These are phyloP conservation scores for Skeletonema grethae DNA, from an alignment of 108 stramenopile genomes.

Conservation along the genomic window DNA sequence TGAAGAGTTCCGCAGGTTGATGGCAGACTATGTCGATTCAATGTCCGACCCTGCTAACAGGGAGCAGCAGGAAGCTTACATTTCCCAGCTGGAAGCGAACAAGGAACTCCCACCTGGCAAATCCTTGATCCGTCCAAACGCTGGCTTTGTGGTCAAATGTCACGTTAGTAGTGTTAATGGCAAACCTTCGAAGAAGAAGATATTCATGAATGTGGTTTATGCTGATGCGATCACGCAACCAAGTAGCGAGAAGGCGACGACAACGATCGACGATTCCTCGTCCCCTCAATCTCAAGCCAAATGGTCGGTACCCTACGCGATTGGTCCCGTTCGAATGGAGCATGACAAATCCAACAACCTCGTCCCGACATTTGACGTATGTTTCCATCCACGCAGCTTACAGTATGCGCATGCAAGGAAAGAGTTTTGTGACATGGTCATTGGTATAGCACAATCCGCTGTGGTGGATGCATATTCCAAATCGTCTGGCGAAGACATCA, in stretches of 20 bases:
- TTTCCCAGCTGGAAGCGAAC: constrained; percentile 47
- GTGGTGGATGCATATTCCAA: constrained; percentile 15
- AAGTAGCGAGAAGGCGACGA: not conserved
- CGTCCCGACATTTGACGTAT: constrained; percentile 42
- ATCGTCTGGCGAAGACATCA: constrained; percentile 18
- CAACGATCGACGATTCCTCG: not conserved
- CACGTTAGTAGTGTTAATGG: constrained; percentile 27
- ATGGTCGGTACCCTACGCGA: constrained; percentile 59
- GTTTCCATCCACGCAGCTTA: constrained; percentile 36
- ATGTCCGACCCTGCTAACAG: constrained; percentile 60
- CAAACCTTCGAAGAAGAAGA: constrained; percentile 31
- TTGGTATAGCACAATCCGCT: constrained; percentile 37
- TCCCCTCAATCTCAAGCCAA: constrained; percentile 1
- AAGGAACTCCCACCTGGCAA: constrained; percentile 60
- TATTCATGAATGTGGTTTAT: constrained; percentile 64
- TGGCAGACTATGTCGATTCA: constrained; percentile 64
- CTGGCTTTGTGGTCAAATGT: constrained; percentile 59
- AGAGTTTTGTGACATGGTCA: constrained; percentile 29
- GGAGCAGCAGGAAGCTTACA: constrained; percentile 66
- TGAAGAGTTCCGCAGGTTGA: constrained; percentile 56
- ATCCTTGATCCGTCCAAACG: constrained; percentile 43
- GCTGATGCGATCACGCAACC: constrained; percentile 45
- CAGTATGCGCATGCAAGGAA: constrained; percentile 32
- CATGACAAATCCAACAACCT: constrained; percentile 47
- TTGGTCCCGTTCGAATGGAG: constrained; percentile 67